Evolutionary conservation across 2,329 filamentous ascomycete genomes (phyloP), one percentile per base, ranked within the genome.

Genomic region (Fusarium buxicola): DNA sequence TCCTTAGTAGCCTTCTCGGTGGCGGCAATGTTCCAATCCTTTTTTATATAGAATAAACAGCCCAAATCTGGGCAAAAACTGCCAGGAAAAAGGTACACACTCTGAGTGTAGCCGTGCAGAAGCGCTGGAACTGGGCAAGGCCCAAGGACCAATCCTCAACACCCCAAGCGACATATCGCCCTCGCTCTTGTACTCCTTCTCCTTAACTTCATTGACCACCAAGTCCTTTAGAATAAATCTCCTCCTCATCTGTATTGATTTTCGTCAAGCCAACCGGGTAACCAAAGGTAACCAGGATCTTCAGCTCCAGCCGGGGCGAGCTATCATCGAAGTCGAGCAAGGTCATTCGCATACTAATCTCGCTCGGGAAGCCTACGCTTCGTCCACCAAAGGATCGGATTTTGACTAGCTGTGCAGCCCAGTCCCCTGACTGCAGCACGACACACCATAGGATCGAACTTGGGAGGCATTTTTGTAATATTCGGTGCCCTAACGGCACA

Each of bases 141-240:
- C 31, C 35, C 9, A 63, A 16, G 3, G 34, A 41, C 44, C 41
- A 65, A 30, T 78, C 69, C 24, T 75, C 74, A 8, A 73, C 41
- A 0, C 66, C 75, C 76, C 76, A 78, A 77, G 64, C 1, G 76
- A 75, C 47, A 66, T 61, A 2, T 73, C 68, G 0, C 69, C 65
- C 3, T 75, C 61, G 24, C 65, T 61, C 2, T 62, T 10, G 45
- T 81, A 81, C 4, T 45, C 46, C 59, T 82, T 82, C 2, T 75
- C 68, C 12, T 51, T 47, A 8, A 82, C 66, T 9, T 68, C 63
- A 2, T 63, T 62, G 3, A 82, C 70, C 2, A 60, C 61, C 0
- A 83, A 66, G 3, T 69, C 69, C 9, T 69, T 61, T 61, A 4
- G 50, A 15, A 5, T 57, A 61, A 25, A 32, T 28, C 15, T 55